These are phyloP conservation scores for Euphorbia pulcherrima DNA, from an alignment of 345 rosid genomes.

Conservation along the genomic window DNA sequence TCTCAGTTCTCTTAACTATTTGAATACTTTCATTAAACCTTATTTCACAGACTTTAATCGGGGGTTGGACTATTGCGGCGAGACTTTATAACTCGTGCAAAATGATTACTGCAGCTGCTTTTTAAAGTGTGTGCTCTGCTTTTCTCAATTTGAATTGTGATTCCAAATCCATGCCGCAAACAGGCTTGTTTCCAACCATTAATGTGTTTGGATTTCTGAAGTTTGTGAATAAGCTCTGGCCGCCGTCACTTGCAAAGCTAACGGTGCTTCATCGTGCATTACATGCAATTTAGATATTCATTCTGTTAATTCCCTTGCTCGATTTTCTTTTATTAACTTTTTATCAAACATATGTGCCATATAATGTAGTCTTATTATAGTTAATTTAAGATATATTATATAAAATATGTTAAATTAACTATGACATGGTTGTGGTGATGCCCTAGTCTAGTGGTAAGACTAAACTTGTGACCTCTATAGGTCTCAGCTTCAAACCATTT, in stretches of 20 bases:
- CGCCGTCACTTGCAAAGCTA: constrained; percentile 40
- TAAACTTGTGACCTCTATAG: too few species aligned
- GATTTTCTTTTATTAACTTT: too few species aligned
- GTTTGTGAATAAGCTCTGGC: constrained; percentile 48
- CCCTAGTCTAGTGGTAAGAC: too few species aligned
- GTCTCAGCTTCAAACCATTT: too few species aligned
- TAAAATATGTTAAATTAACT: too few species aligned
- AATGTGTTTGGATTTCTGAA: constrained; percentile 36
- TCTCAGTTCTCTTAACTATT: too few species aligned
- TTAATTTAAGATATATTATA: too few species aligned
- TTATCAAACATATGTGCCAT: too few species aligned
- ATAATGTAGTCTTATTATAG: too few species aligned
- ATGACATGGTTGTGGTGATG: too few species aligned
- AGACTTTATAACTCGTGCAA: constrained; percentile 41
- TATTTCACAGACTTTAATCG: constrained; percentile 9
- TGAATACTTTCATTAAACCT: too few species aligned
- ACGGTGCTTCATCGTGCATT: constrained; percentile 39
- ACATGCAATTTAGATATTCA: constrained; percentile 42
- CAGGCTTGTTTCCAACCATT: constrained; percentile 30
- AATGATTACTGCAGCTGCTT: constrained; percentile 25
- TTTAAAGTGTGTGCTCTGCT: constrained; percentile 33
- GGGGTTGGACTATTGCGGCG: constrained; percentile 20
- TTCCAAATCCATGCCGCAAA: constrained; percentile 25
- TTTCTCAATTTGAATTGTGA: constrained; percentile 36
- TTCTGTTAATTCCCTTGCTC: constrained; percentile 43